Evolutionary conservation across 441 rosid species (phyloP).

Genomic region (Syzygium syzygioides): DNA sequence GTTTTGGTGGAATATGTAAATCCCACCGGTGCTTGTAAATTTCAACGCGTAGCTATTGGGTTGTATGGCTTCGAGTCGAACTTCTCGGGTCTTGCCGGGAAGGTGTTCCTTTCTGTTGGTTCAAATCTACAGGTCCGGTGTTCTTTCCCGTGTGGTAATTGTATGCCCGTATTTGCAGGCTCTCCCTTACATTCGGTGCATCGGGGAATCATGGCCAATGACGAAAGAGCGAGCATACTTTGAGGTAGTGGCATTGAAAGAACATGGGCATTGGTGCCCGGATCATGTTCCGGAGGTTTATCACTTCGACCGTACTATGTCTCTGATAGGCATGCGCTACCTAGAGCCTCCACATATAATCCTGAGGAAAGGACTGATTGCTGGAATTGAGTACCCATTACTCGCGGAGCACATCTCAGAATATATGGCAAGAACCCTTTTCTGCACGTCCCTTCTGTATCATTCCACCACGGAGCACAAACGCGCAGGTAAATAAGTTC

Average conservation of each 20-base stretch:
- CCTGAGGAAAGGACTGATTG: constrained; percentile 77
- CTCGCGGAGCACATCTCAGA: constrained; percentile 71
- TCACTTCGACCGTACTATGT: constrained; percentile 82
- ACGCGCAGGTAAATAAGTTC: constrained; percentile 39
- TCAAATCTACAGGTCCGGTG: background rate
- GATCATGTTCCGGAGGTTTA: constrained; percentile 84
- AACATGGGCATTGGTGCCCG: constrained; percentile 56
- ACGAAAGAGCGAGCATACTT: constrained; percentile 85
- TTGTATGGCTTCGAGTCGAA: background rate
- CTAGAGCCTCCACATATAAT: constrained; percentile 85
- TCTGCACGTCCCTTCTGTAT: constrained; percentile 65
- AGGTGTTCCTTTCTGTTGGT: background rate
- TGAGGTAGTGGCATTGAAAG: constrained; percentile 54
- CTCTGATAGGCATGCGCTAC: constrained; percentile 86
- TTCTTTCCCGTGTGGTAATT: background rate
- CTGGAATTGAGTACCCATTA: constrained; percentile 66
- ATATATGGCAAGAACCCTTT: constrained; percentile 77
- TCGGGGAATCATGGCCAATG: constrained; percentile 96
- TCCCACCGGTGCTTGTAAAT: background rate
- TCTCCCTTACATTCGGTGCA: constrained; percentile 72
- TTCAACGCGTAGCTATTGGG: background rate
- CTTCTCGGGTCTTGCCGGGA: background rate
- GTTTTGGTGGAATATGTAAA: background rate
- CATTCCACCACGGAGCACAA: constrained; percentile 71
- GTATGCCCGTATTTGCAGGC: constrained; percentile 37